A percentile compares a stretch with the other conserved stretches of the same genome.
Conservation (phyloP, 768 basidiomycete species). For the Pleurotus ostreatus region DNA sequence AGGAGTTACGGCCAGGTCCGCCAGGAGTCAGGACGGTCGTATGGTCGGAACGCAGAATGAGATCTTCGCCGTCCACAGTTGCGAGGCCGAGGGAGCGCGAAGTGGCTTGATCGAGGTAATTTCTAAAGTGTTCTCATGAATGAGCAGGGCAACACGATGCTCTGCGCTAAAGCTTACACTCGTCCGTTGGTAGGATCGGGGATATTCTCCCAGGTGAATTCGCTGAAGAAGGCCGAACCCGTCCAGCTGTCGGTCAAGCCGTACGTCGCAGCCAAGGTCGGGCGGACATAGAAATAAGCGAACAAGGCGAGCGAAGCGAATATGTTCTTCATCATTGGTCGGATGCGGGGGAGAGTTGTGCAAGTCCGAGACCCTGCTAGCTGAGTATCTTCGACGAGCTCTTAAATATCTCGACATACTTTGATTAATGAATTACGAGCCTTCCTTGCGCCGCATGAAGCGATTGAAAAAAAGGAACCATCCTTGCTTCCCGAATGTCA, state of each 20-base stretch:
- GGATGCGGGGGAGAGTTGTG: too few species aligned
- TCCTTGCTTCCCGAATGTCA: too few species aligned
- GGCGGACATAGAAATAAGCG: neutral
- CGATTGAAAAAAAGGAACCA: too few species aligned
- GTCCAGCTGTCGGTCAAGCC: constrained; percentile 35
- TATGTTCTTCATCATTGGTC: neutral
- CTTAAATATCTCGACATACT: too few species aligned
- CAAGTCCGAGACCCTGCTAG: too few species aligned
- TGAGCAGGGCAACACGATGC: neutral
- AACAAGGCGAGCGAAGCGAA: neutral
- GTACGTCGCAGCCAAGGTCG: constrained; percentile 37
- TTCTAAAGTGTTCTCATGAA: neutral
- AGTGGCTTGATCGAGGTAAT: constrained; percentile 21
- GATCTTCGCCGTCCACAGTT: constrained; percentile 29
- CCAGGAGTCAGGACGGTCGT: constrained; percentile 30
- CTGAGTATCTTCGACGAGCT: too few species aligned
- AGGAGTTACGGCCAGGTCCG: constrained; percentile 37
- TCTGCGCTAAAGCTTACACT: constrained; percentile 38
- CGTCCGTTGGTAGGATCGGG: constrained; percentile 57
- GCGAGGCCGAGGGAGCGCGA: constrained; percentile 39
- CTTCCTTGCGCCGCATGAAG: too few species aligned
- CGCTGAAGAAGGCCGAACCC: constrained; percentile 42
- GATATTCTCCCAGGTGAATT: constrained; percentile 45
- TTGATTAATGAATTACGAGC: too few species aligned
- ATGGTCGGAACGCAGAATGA: constrained; percentile 37